phyloP scores from a whole-genome alignment of 2,329 filamentous ascomycete genomes.

The Diplodia sapinea region DNA sequence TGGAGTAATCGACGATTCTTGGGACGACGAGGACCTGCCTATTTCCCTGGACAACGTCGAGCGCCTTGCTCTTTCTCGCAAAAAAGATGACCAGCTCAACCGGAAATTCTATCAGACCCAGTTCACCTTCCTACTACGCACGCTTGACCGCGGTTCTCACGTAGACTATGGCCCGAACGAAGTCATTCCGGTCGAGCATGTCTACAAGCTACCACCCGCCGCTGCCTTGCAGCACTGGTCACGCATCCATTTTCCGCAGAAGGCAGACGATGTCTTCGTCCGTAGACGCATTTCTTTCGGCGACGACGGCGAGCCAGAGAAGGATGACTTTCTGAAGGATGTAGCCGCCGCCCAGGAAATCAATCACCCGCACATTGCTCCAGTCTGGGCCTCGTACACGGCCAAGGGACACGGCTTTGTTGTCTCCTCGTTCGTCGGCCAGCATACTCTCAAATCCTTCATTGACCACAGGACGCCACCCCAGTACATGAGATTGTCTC shows the following conservation, averaged over 20 bases:
- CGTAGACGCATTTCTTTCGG: conserved; percentile 64
- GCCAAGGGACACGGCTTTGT: conserved; percentile 68
- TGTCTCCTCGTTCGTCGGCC: conserved; percentile 69
- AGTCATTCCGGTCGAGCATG: conserved; percentile 70
- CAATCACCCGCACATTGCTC: conserved; percentile 72
- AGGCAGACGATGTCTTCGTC: conserved; percentile 62
- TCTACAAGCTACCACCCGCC: conserved; percentile 63
- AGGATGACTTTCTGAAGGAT: conserved; percentile 64
- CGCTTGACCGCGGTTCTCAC: conserved; percentile 66
- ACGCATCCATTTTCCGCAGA: conserved; percentile 69
- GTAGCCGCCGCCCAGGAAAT: conserved; percentile 64
- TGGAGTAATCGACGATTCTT: conserved; percentile 74
- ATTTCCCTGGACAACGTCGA: conserved; percentile 69
- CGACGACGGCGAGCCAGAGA: conserved; percentile 42
- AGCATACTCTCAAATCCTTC: conserved; percentile 71
- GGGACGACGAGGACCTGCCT: conserved; percentile 78
- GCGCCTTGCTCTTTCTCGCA: conserved; percentile 65
- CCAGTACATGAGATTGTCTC: conserved; percentile 66
- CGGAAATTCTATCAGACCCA: conserved; percentile 73
- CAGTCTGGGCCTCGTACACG: conserved; percentile 73
- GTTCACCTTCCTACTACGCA: conserved; percentile 71
- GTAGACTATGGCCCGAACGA: conserved; percentile 70
- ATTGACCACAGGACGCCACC: conserved; percentile 66
- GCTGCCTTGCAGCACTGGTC: conserved; percentile 56
- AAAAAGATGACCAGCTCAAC: conserved; percentile 67